phyloP scores from a whole-genome alignment of 805 yeast species.

The Wickerhamomyces xylosicus region DNA sequence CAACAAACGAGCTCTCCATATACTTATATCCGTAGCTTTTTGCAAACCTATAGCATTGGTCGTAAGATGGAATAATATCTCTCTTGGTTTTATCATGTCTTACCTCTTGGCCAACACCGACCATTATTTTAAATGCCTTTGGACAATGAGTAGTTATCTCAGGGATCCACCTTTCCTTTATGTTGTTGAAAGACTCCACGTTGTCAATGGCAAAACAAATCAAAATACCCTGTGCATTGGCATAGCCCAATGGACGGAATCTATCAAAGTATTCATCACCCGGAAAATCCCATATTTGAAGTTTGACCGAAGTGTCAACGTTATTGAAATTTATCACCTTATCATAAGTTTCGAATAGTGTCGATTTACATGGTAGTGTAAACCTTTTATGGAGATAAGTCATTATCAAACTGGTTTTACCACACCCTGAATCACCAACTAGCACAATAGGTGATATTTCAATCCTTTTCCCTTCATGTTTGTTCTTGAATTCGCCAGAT shows the following conservation, averaged over 20 bases:
- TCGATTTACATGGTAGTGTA: conserved; percentile 3
- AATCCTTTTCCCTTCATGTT: background rate
- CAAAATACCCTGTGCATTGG: conserved; percentile 26
- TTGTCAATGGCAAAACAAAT: conserved; percentile 28
- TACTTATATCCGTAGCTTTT: conserved; percentile 22
- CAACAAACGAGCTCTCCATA: conserved; percentile 24
- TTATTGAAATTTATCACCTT: conserved; percentile 8
- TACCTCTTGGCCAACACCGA: conserved; percentile 28
- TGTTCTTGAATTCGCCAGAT: background rate
- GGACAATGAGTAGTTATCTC: conserved; percentile 30
- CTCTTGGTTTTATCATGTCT: conserved; percentile 19
- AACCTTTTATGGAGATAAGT: conserved; percentile 12
- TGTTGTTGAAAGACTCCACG: conserved; percentile 24
- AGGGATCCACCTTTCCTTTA: conserved; percentile 32
- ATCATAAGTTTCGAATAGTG: conserved; percentile 16
- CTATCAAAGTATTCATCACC: conserved; percentile 29
- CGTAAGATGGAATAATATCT: conserved; percentile 18
- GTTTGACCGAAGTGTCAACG: conserved; percentile 18
- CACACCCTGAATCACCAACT: conserved; percentile 20
- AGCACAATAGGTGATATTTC: conserved; percentile 7
- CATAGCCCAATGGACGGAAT: conserved; percentile 32
- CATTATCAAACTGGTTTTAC: conserved; percentile 17
- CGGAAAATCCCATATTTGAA: conserved; percentile 32
- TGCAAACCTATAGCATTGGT: conserved; percentile 21
- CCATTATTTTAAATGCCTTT: conserved; percentile 24